Base-by-base conservation (phyloP, 2,329 filamentous ascomycete species). In the Madurella fahalii region DNA sequence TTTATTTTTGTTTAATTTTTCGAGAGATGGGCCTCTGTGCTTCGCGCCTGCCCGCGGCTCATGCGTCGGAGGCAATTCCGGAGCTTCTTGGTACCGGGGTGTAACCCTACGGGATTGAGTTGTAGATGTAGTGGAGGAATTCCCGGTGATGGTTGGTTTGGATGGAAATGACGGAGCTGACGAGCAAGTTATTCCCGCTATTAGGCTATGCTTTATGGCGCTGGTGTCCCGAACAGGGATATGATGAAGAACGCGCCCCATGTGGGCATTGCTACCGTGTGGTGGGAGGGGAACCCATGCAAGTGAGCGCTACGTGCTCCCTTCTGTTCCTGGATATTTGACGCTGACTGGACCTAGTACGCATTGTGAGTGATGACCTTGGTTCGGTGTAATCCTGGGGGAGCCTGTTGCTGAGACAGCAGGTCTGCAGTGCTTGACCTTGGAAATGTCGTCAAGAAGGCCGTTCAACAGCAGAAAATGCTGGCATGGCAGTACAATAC, bases 251-350 rank as follows among this genome's bases (percentile, higher is more conserved):
- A 81, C 54, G 87, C 88, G 50, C 90, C 93, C 12, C 93, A 97
- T 60, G 89, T 97, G 25, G 93, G 93, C 54, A 84, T 96, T 67
- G 87, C 91, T 8, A 91, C 88, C 5, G 89, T 96, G 4, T 96
- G 92, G 92, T 97, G 92, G 92, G 91, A 96, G 72, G 93, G 93
- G 30, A 96, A 96, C 69, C 90, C 93, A 39, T 96, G 92, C 83
- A 96, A 96, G 86, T 89, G 72, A 74, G 85, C 79, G 15, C 18
- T 37, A 15, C 37, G 17, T 41, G 8, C 13, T 48, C 2, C 12
- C 18, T 9, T 12, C 11, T 43, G 5, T 17, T n/a, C 9, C 9
- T 4, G 30, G 4, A 40, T 25, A 4, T 8, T 13, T 48, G 39
- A 53, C 18, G 34, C 53, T 59, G 20, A 64, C 56, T 40, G 18